phyloP scores from a whole-genome alignment of 768 basidiomycete genomes.

The Artomyces pyxidatus region DNA sequence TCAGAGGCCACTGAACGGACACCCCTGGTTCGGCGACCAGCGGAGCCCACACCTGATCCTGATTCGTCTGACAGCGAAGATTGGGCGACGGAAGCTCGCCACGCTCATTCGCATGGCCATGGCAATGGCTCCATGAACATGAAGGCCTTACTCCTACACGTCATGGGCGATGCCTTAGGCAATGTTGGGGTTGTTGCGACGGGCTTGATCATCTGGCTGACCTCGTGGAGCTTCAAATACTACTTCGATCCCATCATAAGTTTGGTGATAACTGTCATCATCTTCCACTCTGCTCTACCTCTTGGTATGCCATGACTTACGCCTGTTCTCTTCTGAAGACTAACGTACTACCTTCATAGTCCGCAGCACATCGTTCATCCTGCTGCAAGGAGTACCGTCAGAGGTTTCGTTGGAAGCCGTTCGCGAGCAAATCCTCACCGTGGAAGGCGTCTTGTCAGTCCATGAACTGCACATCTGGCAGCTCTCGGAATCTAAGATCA shows the following conservation, averaged over 20 bases:
- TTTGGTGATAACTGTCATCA: slow-evolving; percentile 90
- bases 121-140: slow-evolving; percentile 94
- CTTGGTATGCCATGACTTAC: slow-evolving; percentile 47
- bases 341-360: slow-evolving; percentile 34
- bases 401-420: slow-evolving; percentile 88
- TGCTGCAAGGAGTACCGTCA: slow-evolving; percentile 89
- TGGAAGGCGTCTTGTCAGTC: slow-evolving; percentile 80
- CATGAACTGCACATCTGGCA: slow-evolving; percentile 99
- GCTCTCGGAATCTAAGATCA: slow-evolving; percentile 88
- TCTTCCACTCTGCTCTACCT: slow-evolving; percentile 92
- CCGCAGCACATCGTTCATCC: slow-evolving; percentile 87
- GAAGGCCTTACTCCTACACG: slow-evolving; percentile 91
- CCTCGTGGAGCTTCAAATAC: slow-evolving; percentile 75
- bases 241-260: slow-evolving; percentile 93
- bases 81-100: slow-evolving; percentile 11
- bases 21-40: slow-evolving; percentile 26
- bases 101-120: slow-evolving; percentile 35
- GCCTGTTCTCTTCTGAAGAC: background rate
- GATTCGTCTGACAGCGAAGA: background rate
- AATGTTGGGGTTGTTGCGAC: slow-evolving; percentile 97
- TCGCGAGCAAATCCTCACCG: slow-evolving; percentile 66
- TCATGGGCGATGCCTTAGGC: slow-evolving; percentile 93
- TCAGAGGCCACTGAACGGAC: slow-evolving; percentile 31
- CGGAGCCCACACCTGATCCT: background rate
- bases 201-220: slow-evolving; percentile 90